Base-by-base conservation (phyloP, 2,329 filamentous ascomycete species). In the Botrytis paeoniae region DNA sequence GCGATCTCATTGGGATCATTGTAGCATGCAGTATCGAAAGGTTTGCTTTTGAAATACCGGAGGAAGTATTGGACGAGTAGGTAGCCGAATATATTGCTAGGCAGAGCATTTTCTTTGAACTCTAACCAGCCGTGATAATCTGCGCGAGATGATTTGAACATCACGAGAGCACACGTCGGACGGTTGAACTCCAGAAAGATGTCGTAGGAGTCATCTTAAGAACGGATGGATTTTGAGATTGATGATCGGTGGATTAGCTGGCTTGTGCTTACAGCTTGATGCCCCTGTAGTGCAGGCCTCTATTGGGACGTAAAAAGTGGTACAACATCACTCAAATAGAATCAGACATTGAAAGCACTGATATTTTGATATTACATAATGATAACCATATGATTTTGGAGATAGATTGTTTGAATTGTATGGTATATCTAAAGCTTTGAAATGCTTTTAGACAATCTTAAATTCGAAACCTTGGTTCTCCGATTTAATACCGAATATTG, bases 191-290 rank as follows among this genome's bases (percentile, higher is more conserved):
- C 32, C 35, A 64, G 69, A 20, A 39, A 54, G 14, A 48, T 48
- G 32, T 20, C 39, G 39, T 62, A n/a, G 32, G 12, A 62, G 32
- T 57, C 18, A 59, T 20, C 25, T 70, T 9, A 37, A 63, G 20
- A 48, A 7, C 3, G 10, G 12, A 48, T 37, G 41, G 3, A 65
- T 48, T 35, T 65, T 22, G 43, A 43, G 62, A 54, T 37, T 66
- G 63, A n/a, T 51, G 22, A 37, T 51, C n/a, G 81, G 62, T 82
- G 78, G 60, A 82, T 75, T 68, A 74, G 76, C 72, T 68, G 74
- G 76, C 72, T 81, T 80, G 64, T 68, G 64, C 64, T 57, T 57
- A 41, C 45, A 39, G 35, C 45, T 68, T 29, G n/a, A 57, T 39
- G 64, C 35, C 64, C 65, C n/a, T 68, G 65, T 68, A 41, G 32